Percentiles rank a stretch among this genome's conserved stretches.
phyloP scores from a whole-genome alignment of 257 asterid species.

The Thymus mandschuricus region DNA sequence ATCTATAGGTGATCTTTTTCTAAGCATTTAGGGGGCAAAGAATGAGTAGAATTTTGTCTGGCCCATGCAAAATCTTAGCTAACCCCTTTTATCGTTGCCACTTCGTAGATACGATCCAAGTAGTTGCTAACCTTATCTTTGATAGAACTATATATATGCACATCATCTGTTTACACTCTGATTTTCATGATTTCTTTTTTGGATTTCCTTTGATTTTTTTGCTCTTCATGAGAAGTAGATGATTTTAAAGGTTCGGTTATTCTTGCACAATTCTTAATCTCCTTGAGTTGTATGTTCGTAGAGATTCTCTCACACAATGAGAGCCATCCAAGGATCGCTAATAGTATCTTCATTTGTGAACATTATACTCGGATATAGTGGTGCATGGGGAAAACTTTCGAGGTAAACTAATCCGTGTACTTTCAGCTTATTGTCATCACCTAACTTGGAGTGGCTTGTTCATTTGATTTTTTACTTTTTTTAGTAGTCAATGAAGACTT shows the following conservation, averaged over 20 bases:
- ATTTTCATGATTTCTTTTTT: slow-evolving; percentile 6
- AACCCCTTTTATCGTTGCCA: neutral
- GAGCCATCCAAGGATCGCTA: slow-evolving; percentile 92
- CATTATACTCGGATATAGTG: slow-evolving; percentile 79
- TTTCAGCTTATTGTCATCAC: neutral
- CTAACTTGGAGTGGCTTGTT: neutral
- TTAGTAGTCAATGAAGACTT: neutral
- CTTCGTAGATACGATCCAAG: neutral
- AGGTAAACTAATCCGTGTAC: slow-evolving; percentile 53
- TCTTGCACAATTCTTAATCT: slow-evolving; percentile 27
- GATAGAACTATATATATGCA: neutral
- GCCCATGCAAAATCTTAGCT: neutral
- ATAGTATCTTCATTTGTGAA: slow-evolving; percentile 87
- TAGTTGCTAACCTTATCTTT: neutral
- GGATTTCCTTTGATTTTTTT: neutral
- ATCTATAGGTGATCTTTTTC: neutral
- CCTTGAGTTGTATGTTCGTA: slow-evolving; percentile 45
- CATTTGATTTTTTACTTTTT: neutral
- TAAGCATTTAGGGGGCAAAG: neutral
- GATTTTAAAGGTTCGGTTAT: slow-evolving; percentile 6
- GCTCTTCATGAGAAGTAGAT: neutral
- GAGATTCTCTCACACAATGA: slow-evolving; percentile 88
- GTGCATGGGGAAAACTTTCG: slow-evolving; percentile 80
- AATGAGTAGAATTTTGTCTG: slow-evolving; percentile 3
- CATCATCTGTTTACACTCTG: neutral